Conservation (phyloP, 768 basidiomycete species). For the Saitozyma podzolica region DNA sequence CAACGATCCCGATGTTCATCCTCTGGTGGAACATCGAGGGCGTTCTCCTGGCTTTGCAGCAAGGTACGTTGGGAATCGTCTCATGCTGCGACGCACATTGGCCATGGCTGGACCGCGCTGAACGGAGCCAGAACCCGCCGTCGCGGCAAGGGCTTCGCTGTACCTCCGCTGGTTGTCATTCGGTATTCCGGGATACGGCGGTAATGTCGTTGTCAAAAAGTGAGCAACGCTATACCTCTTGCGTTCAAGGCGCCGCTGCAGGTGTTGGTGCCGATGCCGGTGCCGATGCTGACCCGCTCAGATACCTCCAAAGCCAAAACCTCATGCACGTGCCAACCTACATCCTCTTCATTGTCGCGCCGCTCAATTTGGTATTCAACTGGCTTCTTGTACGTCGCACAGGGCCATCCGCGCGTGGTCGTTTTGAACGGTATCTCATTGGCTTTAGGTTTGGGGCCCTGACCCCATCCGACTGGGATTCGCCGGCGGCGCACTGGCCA, state of each 20-base stretch:
- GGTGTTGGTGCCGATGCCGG: too few species aligned
- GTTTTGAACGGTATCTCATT: neutral
- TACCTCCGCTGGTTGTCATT: constrained; percentile 76
- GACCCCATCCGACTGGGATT: constrained; percentile 76
- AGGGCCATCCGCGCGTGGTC: neutral
- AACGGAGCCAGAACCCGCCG: constrained; percentile 67
- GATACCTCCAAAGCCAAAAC: constrained; percentile 83
- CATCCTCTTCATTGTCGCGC: constrained; percentile 78
- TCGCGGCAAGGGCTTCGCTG: constrained; percentile 70
- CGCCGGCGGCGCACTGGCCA: constrained; percentile 87
- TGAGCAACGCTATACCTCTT: constrained; percentile 20
- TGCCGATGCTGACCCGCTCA: constrained; percentile 4
- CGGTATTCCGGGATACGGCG: constrained; percentile 74
- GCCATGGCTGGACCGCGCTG: neutral
- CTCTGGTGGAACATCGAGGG: constrained; percentile 83
- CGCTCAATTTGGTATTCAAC: constrained; percentile 78
- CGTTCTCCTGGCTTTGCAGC: constrained; percentile 63
- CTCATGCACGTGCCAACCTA: constrained; percentile 82
- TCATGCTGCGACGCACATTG: neutral
- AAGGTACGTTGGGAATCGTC: constrained; percentile 55
- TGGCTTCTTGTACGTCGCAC: constrained; percentile 65
- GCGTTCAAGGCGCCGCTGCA: neutral
- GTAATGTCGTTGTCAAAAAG: constrained; percentile 61
- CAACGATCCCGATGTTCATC: constrained; percentile 58
- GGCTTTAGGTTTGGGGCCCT: constrained; percentile 72